A percentile compares a stretch with the other conserved stretches of the same genome.
Evolutionary conservation across 495 filamentous ascomycete genomes (phyloP).

Genomic region (Aspergillus kassunensis): DNA sequence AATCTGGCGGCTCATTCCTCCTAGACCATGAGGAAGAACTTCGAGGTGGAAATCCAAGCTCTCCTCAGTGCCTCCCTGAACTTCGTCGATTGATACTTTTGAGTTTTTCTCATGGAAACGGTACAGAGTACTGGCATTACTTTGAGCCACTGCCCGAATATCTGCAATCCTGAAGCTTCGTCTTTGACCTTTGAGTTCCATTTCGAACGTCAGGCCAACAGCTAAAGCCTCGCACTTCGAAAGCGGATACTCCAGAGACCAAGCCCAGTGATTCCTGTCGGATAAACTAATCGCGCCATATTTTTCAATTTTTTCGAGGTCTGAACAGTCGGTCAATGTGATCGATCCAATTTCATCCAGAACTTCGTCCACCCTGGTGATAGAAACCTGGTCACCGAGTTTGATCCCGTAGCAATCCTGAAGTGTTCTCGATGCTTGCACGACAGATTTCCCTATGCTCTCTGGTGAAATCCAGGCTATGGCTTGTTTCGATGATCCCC

Average conservation of each 20-base stretch:
- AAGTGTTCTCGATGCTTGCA: slow-evolving; percentile 63
- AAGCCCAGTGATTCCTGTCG: slow-evolving; percentile 60
- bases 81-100: slow-evolving; percentile 33
- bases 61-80: slow-evolving; percentile 17
- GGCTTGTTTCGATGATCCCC: slow-evolving; percentile 47
- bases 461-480: slow-evolving; percentile 63
- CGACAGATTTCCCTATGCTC: slow-evolving; percentile 58
- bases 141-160: slow-evolving; percentile 28
- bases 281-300: slow-evolving; percentile 32
- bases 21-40: slow-evolving; percentile 43
- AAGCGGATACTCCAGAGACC: slow-evolving; percentile 56
- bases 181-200: slow-evolving; percentile 45
- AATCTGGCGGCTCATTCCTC: slow-evolving; percentile 61
- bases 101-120: slow-evolving; percentile 28
- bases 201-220: slow-evolving; percentile 42
- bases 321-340: slow-evolving; percentile 47
- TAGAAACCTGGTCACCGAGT: slow-evolving; percentile 55
- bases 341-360: slow-evolving; percentile 42
- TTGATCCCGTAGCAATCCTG: slow-evolving; percentile 62
- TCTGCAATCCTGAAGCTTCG: slow-evolving; percentile 40
- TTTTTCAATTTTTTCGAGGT: slow-evolving; percentile 30
- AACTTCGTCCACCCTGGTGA: slow-evolving; percentile 41
- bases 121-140: slow-evolving; percentile 31
- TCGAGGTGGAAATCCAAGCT: slow-evolving; percentile 15
- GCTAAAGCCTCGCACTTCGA: slow-evolving; percentile 42